Evolutionary conservation across 257 asterid species (phyloP), one percentile per base, ranked within the genome.

Genomic region (Plantago major): DNA sequence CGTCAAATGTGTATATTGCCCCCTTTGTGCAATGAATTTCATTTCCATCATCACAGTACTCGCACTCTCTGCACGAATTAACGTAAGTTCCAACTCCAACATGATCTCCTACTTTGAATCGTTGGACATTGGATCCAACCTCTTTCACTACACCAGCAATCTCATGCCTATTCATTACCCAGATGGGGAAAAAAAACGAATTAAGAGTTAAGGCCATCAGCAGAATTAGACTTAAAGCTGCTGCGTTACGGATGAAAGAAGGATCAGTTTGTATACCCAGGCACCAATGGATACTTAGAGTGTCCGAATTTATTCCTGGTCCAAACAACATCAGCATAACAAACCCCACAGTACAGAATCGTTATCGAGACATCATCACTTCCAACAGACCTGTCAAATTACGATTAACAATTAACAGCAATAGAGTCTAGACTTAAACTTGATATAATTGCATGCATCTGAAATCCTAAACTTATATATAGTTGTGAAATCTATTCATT

Each of bases 71-170:
- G 80, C 99, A 92, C 16, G 99, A 92, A 71, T 83, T 74, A 22
- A 92, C 95, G 16, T 83, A 92, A 3, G 99, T 89, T 70, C 99
- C 99, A 16, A 92, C 99, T 15, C 97, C 99, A 10, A 89, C 82
- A 28, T 44, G 75, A 13, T 91, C 89, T 5, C 96, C 98, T 17
- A 83, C 86, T 79, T 78, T 91, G 46, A 84, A 88, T 51, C 83
- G 65, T 62, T 65, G 46, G 8, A 91, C 95, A 26, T 78, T 62
- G 40, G 83, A 15, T 17, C 98, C 98, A 53, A 86, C 85, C 70
- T 81, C 79, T 33, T 57, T 78, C 7, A 91, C 97, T 30, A 74
- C 55, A 58, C 98, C 97, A 64, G 74, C 79, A 65, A 91, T 91
- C 83, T 91, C 98, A 62, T 92, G 99, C 22, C 99, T 92, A 77